phyloP scores from a whole-genome alignment of 345 rosid genomes.

The rapeseed (Brassica napus) region Da-Ae NC_063444.1:3547001-3547500 shows the following conservation, averaged over 20 bases:
- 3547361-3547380: slow-evolving; percentile 25
- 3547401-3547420: slow-evolving; percentile 2
- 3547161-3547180: neutral
- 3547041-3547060: too few relatives aligned
- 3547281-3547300: neutral
- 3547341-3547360: slow-evolving; percentile 17
- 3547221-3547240: neutral
- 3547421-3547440: neutral
- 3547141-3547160: too few relatives aligned
- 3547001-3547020: too few relatives aligned
- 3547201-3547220: neutral
- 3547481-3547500: too few relatives aligned
- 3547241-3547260: neutral
- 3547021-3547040: neutral
- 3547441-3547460: too few relatives aligned
- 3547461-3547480: too few relatives aligned
- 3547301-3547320: slow-evolving; percentile 12
- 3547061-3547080: too few relatives aligned
- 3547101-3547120: too few relatives aligned
- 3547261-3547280: neutral
- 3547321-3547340: slow-evolving; percentile 7
- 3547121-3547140: too few relatives aligned
- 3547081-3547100: too few relatives aligned
- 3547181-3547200: neutral
- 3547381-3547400: slow-evolving; percentile 20